phyloP scores from a whole-genome alignment of 164 flowering plant species.

The Cinnamomum micranthum region DNA sequence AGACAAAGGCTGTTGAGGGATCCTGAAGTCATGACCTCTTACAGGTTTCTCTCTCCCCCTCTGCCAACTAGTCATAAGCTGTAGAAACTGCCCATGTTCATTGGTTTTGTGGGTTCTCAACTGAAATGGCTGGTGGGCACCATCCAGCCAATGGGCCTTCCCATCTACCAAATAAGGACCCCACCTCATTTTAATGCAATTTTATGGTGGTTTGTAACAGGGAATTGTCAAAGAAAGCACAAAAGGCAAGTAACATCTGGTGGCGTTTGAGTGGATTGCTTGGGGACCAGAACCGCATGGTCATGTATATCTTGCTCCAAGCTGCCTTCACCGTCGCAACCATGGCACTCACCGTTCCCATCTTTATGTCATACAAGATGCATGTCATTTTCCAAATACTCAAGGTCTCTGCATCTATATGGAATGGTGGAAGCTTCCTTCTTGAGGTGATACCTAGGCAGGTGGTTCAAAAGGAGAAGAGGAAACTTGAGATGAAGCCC shows the following conservation, averaged over 20 bases:
- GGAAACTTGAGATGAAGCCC: slow-evolving; percentile 56
- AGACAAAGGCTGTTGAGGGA: slow-evolving; percentile 85
- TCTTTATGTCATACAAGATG: slow-evolving; percentile 72
- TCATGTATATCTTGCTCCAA: slow-evolving; percentile 82
- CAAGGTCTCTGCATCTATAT: slow-evolving; percentile 77
- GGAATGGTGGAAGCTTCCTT: slow-evolving; percentile 95
- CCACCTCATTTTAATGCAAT: too few species aligned
- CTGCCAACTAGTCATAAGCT: neutral
- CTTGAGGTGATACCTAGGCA: slow-evolving; percentile 98
- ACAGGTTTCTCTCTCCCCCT: slow-evolving; percentile 48
- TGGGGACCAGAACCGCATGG: slow-evolving; percentile 85
- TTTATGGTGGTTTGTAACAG: slow-evolving; percentile 25
- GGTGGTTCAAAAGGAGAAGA: slow-evolving; percentile 84
- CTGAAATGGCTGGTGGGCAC: too few species aligned
- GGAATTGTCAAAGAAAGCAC: slow-evolving; percentile 95
- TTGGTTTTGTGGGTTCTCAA: too few species aligned
- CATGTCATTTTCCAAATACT: slow-evolving; percentile 76
- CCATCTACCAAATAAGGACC: too few species aligned
- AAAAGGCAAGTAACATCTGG: slow-evolving; percentile 86
- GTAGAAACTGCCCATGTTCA: neutral
- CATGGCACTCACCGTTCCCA: slow-evolving; percentile 88
- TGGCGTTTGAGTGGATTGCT: slow-evolving; percentile 92
- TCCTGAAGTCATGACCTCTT: slow-evolving; percentile 99
- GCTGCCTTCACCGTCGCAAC: slow-evolving; percentile 88
- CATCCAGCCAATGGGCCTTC: too few species aligned